These are phyloP conservation scores for Waitea zeae DNA, from an alignment of 1,284 basidiomycete genomes.

Conservation along the genomic window DNA sequence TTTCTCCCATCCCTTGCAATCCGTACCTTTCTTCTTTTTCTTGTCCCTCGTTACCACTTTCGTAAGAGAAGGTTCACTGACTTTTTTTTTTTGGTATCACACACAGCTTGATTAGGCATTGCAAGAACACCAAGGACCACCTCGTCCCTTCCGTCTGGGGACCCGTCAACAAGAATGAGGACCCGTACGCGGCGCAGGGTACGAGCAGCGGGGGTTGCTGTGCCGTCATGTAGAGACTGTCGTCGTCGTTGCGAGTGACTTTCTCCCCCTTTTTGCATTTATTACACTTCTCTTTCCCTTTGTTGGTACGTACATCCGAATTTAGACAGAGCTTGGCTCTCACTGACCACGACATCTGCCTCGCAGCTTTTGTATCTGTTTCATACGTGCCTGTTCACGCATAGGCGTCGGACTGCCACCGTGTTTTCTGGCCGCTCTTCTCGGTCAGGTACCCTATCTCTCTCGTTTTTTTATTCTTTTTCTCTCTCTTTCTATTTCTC, in stretches of 20 bases:
- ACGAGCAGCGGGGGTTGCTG: conserved; percentile 39
- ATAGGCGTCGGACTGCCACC: no score
- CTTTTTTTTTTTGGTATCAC: no score
- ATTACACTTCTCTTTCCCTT: background rate
- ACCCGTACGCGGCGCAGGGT: conserved; percentile 56
- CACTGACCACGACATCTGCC: no score
- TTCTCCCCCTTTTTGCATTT: background rate
- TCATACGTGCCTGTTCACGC: no score
- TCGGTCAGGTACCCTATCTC: no score
- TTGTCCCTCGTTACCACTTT: conserved; percentile 1
- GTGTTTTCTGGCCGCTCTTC: no score
- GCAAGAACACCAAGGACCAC: conserved; percentile 58
- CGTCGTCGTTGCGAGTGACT: background rate
- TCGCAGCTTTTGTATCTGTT: background rate
- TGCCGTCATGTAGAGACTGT: conserved; percentile 16
- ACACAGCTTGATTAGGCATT: conserved; percentile 64
- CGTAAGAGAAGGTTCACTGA: no score
- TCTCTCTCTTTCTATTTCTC: no score
- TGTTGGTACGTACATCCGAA: background rate
- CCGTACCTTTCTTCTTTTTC: background rate
- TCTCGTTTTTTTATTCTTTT: no score
- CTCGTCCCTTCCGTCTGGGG: conserved; percentile 85
- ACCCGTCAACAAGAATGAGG: conserved; percentile 65
- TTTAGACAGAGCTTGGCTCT: background rate
- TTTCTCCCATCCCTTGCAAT: background rate